A percentile compares a stretch with the other conserved stretches of the same genome.
Evolutionary conservation across 2,329 filamentous ascomycete genomes (phyloP).

Genomic region (Microcera coccophila): DNA sequence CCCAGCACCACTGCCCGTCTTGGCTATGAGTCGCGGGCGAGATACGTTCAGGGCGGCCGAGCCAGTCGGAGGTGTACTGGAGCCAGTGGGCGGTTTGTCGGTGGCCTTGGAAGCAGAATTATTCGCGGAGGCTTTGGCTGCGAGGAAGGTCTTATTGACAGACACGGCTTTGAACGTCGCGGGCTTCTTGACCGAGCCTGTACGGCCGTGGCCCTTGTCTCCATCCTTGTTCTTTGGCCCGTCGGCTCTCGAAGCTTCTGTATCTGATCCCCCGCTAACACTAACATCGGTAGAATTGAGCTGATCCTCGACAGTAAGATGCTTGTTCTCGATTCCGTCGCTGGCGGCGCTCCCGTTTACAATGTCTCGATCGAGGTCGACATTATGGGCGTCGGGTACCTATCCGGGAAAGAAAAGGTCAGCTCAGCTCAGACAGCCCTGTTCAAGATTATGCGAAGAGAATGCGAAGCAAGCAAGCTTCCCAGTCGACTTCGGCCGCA

Average conservation of each 20-base stretch:
- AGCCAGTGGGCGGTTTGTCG: slow-evolving; percentile 47
- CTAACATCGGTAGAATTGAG: slow-evolving; percentile 63
- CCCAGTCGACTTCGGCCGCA: not conserved
- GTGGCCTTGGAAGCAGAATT: slow-evolving; percentile 45
- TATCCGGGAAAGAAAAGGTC: slow-evolving; percentile 8
- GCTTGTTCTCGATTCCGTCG: slow-evolving; percentile 55
- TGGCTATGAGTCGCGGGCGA: slow-evolving; percentile 71
- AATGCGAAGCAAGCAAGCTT: not conserved
- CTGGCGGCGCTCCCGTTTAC: slow-evolving; percentile 48
- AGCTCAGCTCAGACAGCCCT: no score
- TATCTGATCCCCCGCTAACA: slow-evolving; percentile 72
- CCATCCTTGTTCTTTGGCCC: slow-evolving; percentile 52
- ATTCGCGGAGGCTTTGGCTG: slow-evolving; percentile 58
- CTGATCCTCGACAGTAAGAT: slow-evolving; percentile 56
- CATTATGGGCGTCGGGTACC: slow-evolving; percentile 46
- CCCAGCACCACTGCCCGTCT: slow-evolving; percentile 60
- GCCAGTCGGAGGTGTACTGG: slow-evolving; percentile 44
- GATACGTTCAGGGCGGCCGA: slow-evolving; percentile 49
- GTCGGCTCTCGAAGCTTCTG: slow-evolving; percentile 63
- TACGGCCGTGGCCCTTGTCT: slow-evolving; percentile 56
- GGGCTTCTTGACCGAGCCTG: slow-evolving; percentile 66
- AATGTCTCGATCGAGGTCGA: slow-evolving; percentile 39
- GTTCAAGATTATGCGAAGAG: no score
- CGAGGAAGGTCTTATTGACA: slow-evolving; percentile 78
- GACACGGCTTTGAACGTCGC: slow-evolving; percentile 80